Base-by-base conservation (phyloP, 768 basidiomycete genomes). In the Boletus coccyginus region DNA sequence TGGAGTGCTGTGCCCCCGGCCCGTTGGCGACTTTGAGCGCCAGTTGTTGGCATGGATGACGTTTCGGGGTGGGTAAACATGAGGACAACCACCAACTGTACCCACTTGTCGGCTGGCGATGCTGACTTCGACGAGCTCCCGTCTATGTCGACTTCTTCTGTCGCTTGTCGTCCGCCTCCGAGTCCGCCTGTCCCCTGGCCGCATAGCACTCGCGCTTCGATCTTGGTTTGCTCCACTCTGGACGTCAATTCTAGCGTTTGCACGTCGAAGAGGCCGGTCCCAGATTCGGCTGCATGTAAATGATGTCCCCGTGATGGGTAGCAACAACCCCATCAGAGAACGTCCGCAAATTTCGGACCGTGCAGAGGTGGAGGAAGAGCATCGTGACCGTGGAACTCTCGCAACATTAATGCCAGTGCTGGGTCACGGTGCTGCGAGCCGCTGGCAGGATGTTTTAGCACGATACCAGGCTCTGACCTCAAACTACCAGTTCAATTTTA, bases 91-190 rank as follows among this genome's bases (percentile, higher is more conserved):
- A 39, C 39, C 39, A n/a, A 17, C 39, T 39, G 53, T 9, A 21
- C 21, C 21, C 17, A 45, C n/a, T 3, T 5, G 38, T 39, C 17
- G 27, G 12, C 14, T 19, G 19, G 32, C 45, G 11, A 40, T 40
- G 39, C 39, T 5, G n/a, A 40, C 39, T 19, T 13, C 35, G n/a
- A 43, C 44, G 39, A 39, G 27, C 21, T 50, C 38, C 9, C 32
- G 31, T 29, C 42, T 45, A 9, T 31, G 53, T 13, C 59, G 47
- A 14, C 50, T 39, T 14, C 36, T 65, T 3, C 17, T 56, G 17
- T 47, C 36, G 5, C 52, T 63, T 3, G 42, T 57, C 43, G 12
- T 11, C 54, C 50, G 40, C 29, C n/a, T 62, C 10, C 21, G 21
- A 21, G 21, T 21, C 21, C 46, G 31, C 29, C 43, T 29, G 39